Conservation (phyloP, 2,329 filamentous ascomycete genomes). For the Plenodomus lindquistii region DNA sequence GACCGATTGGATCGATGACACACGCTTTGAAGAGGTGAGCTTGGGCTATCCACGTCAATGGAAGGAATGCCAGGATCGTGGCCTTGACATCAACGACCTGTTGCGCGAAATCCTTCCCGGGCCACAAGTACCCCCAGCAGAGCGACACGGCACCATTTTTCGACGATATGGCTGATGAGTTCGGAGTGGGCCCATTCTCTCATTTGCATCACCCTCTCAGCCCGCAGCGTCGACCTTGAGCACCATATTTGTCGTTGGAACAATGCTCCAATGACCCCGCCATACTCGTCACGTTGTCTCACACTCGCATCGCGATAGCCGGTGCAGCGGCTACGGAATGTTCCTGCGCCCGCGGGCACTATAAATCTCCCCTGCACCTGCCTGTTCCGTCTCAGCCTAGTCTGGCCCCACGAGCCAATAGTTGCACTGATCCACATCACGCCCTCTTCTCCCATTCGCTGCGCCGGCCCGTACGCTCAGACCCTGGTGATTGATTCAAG, state of each 20-base stretch:
- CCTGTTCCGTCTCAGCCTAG: slow-evolving; percentile 19
- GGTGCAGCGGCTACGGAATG: neutral
- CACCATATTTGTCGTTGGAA: too few relatives aligned
- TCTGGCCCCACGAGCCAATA: slow-evolving; percentile 14
- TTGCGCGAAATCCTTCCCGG: slow-evolving; percentile 53
- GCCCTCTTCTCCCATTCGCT: slow-evolving; percentile 9
- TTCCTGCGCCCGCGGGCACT: neutral
- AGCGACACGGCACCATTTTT: slow-evolving; percentile 31
- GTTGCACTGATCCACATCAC: slow-evolving; percentile 9
- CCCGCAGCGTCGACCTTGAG: too few relatives aligned
- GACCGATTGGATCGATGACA: slow-evolving; percentile 53
- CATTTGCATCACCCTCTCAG: too few relatives aligned
- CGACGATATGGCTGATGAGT: slow-evolving; percentile 34
- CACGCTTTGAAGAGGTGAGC: slow-evolving; percentile 53
- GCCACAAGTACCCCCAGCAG: slow-evolving; percentile 33
- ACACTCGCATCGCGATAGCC: too few relatives aligned
- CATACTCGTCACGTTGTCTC: neutral
- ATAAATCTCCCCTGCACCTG: slow-evolving; percentile 16
- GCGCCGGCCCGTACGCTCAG: neutral
- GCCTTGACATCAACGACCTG: slow-evolving; percentile 51
- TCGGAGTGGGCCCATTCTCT: too few relatives aligned
- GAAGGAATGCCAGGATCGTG: slow-evolving; percentile 48
- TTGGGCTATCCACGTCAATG: slow-evolving; percentile 54
- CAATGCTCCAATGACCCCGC: neutral
- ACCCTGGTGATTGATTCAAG: slow-evolving; percentile 1